These are phyloP conservation scores for Erysimum cheiranthoides DNA, from an alignment of 345 rosid species.

Conservation along the genomic window DNA sequence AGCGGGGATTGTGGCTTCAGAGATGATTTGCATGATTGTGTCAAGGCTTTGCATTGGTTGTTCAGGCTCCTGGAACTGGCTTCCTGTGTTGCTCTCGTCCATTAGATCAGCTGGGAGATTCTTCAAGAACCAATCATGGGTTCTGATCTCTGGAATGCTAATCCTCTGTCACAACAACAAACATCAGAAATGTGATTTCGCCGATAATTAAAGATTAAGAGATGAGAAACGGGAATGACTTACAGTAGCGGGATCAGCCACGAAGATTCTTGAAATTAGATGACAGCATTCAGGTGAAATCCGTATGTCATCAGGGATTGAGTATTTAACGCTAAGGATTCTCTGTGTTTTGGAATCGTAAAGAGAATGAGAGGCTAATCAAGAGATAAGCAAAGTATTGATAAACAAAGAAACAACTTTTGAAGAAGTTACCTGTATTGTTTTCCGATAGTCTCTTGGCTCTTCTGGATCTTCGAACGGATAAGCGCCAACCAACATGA, in stretches of 20 bases:
- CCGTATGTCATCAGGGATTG: conserved; percentile 76
- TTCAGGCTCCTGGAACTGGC: conserved; percentile 77
- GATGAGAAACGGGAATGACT: conserved; percentile 24
- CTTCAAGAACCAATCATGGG: conserved; percentile 88
- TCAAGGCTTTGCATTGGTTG: conserved; percentile 86
- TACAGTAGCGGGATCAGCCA: conserved; percentile 77
- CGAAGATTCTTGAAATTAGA: conserved; percentile 85
- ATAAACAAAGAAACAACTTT: neutral
- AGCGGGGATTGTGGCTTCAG: conserved; percentile 90
- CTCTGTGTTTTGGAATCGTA: conserved; percentile 53
- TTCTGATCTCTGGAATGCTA: conserved; percentile 78
- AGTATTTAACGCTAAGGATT: conserved; percentile 82
- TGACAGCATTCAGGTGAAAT: conserved; percentile 81
- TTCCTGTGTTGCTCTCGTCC: conserved; percentile 61
- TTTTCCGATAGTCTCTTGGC: conserved; percentile 86
- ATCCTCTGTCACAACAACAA: conserved; percentile 68
- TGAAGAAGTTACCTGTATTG: conserved; percentile 62
- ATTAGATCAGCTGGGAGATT: conserved; percentile 83
- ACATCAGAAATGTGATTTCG: neutral
- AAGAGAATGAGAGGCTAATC: neutral
- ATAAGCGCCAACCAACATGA: conserved; percentile 95
- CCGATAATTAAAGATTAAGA: neutral
- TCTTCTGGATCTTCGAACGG: conserved; percentile 97
- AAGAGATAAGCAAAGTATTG: neutral
- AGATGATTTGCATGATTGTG: conserved; percentile 91